Percentiles rank a stretch among this genome's conserved stretches.
Conservation (phyloP, 805 yeast genomes). For the Brettanomyces bruxellensis region DNA sequence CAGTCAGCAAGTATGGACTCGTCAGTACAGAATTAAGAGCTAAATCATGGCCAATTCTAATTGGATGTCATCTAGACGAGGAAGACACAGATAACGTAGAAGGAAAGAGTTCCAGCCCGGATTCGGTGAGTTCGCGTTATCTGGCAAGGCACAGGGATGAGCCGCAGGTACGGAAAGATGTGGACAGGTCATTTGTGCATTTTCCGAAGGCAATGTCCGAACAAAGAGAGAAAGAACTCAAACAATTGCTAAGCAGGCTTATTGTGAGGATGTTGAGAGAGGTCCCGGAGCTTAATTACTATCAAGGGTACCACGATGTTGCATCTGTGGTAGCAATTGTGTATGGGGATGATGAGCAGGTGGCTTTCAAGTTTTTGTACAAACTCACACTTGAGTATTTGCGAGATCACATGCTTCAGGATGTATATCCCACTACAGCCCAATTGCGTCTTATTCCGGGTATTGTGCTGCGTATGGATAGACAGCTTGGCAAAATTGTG, state of each 20-base stretch:
- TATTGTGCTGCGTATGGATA: slow-evolving; percentile 43
- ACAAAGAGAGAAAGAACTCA: slow-evolving; percentile 22
- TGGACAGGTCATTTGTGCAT: slow-evolving; percentile 56
- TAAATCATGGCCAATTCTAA: slow-evolving; percentile 43
- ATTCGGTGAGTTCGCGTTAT: neutral
- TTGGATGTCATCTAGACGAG: slow-evolving; percentile 11
- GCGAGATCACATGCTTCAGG: slow-evolving; percentile 79
- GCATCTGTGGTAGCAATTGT: slow-evolving; percentile 58
- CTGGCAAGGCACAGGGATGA: slow-evolving; percentile 55
- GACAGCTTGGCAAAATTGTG: slow-evolving; percentile 31
- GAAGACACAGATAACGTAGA: neutral
- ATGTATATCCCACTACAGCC: slow-evolving; percentile 54
- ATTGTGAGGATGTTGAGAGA: slow-evolving; percentile 49
- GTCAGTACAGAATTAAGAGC: slow-evolving; percentile 32
- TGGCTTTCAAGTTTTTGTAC: slow-evolving; percentile 39
- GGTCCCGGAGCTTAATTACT: slow-evolving; percentile 60
- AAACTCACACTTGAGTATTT: slow-evolving; percentile 50
- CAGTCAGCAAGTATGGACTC: slow-evolving; percentile 27
- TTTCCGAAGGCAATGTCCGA: slow-evolving; percentile 21
- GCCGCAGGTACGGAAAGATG: slow-evolving; percentile 71
- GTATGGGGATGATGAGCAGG: slow-evolving; percentile 26
- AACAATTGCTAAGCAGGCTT: slow-evolving; percentile 31
- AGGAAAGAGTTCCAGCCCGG: neutral
- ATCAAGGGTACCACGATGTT: slow-evolving; percentile 91
- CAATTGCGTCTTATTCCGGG: slow-evolving; percentile 62